These are phyloP conservation scores for Trichoderma asperellum DNA, from an alignment of 2,329 filamentous ascomycete species.

Conservation along the genomic window DNA sequence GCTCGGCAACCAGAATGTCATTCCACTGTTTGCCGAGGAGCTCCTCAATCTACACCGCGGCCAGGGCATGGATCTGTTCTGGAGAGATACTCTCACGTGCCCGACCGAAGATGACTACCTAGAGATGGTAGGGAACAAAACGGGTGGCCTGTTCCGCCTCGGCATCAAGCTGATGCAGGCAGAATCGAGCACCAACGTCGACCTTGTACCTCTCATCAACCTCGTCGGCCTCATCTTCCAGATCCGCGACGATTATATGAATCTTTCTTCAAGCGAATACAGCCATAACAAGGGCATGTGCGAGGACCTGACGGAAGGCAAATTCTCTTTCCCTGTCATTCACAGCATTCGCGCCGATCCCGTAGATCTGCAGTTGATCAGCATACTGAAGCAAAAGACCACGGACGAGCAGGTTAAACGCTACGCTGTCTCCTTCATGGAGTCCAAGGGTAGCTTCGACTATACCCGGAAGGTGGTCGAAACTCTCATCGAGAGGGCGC, in stretches of 20 bases:
- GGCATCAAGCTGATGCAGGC: constrained; percentile 89
- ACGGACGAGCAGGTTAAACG: constrained; percentile 84
- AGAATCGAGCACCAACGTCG: constrained; percentile 59
- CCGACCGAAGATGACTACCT: constrained; percentile 87
- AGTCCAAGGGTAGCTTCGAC: constrained; percentile 83
- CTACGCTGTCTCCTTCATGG: constrained; percentile 91
- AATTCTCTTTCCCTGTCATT: constrained; percentile 95
- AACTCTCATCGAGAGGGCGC: constrained; percentile 67
- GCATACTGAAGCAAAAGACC: constrained; percentile 90
- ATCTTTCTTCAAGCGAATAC: constrained; percentile 76
- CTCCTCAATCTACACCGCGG: constrained; percentile 82
- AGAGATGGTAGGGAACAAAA: constrained; percentile 94
- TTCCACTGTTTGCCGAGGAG: constrained; percentile 79
- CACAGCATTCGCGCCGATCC: constrained; percentile 84
- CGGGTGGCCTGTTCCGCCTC: constrained; percentile 81
- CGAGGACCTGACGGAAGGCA: constrained; percentile 94
- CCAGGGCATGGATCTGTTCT: constrained; percentile 90
- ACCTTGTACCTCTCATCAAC: constrained; percentile 84
- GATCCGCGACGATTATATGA: constrained; percentile 92
- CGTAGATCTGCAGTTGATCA: constrained; percentile 77
- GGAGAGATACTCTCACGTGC: constrained; percentile 82
- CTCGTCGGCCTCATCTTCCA: constrained; percentile 85
- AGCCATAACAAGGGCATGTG: constrained; percentile 89
- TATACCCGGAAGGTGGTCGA: constrained; percentile 74
- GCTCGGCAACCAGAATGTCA: constrained; percentile 67